Conservation (phyloP, 2,329 filamentous ascomycete species). For the Dothiorella sarmentorum region DNA sequence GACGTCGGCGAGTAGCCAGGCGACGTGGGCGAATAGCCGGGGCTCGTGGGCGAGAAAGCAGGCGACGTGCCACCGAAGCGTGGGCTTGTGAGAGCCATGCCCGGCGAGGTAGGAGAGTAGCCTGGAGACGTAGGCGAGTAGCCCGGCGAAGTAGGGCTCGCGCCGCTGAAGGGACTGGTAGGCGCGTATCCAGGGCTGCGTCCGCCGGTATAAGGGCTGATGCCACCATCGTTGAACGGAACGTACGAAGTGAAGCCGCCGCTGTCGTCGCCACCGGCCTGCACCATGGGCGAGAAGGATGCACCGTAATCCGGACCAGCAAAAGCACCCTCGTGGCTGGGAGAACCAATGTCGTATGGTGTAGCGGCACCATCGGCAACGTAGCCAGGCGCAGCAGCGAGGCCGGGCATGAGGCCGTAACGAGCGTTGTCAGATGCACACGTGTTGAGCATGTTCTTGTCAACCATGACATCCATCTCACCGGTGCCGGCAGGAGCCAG, state of each 20-base stretch:
- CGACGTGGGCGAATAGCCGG: constrained; percentile 72
- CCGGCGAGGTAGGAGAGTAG: constrained; percentile 62
- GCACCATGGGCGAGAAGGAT: constrained; percentile 72
- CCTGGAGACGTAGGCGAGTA: constrained; percentile 37
- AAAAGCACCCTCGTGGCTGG: constrained; percentile 58
- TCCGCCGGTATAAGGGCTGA: constrained; percentile 64
- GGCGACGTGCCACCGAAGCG: constrained; percentile 35
- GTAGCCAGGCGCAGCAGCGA: constrained; percentile 71
- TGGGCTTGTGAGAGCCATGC: constrained; percentile 55
- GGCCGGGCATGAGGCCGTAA: constrained; percentile 72
- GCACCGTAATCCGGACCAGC: constrained; percentile 60
- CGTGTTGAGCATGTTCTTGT: constrained; percentile 93
- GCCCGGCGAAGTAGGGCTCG: constrained; percentile 41
- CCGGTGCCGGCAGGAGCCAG: constrained; percentile 96
- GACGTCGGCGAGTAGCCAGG: constrained; percentile 52
- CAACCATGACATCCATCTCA: constrained; percentile 89
- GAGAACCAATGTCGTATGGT: constrained; percentile 76
- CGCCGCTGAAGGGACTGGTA: constrained; percentile 69
- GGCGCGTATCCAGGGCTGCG: constrained; percentile 65
- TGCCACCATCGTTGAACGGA: constrained; percentile 59
- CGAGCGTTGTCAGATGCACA: constrained; percentile 43
- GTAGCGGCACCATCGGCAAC: constrained; percentile 82
- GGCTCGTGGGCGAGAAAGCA: constrained; percentile 47
- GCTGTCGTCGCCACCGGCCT: constrained; percentile 57
- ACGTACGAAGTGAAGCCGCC: constrained; percentile 64